Evolutionary conservation across 2,329 filamentous ascomycete genomes (phyloP), one percentile per base, ranked within the genome.

Genomic region (Phyllosticta citrichinensis): DNA sequence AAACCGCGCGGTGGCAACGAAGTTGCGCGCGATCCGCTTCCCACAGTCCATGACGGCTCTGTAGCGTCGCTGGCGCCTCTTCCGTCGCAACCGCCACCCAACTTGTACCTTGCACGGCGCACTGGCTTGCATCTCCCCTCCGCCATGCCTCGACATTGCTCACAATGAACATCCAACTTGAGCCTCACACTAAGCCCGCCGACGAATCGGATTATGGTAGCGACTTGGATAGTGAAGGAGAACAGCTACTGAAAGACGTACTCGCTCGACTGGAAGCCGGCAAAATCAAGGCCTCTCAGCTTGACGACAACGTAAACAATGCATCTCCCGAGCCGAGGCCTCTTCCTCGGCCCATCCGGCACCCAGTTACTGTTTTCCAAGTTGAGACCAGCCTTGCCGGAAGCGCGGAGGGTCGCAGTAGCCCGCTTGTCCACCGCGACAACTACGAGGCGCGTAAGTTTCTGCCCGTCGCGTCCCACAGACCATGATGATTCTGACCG

Each of bases 171-270:
- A n/a, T 22, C 30, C 53, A 54, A 27, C 12, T 25, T 19, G 40
- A 30, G 19, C 9, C 58, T 19, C 25, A 14, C 6, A 20, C 22
- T 19, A 22, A 56, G 9, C 14, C 19, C 12, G 25, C 50, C 40
- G 19, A 33, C 19, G 27, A 56, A 17, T 56, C 60, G 30, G 83
- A 86, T 65, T 87, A 87, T 78, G 85, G 83, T 63, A 84, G 82
- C 5, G 84, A 87, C 63, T 79, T 87, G 65, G 79, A 81, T 8
- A 71, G 77, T 2, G 80, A 83, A 64, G 82, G 85, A 73, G 79
- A 83, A 64, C 76, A 77, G 55, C 72, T 81, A 35, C 67, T 85
- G 60, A 76, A 77, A 66, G 73, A 77, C 50, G 69, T 86, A 30
- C 72, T 86, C 57, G 74, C 76, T 56, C 73, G 78, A 65, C 72